A percentile compares a stretch with the other conserved stretches of the same genome.
Evolutionary conservation across 306 rosid species (phyloP).

Genomic region (Glycine soja): DNA sequence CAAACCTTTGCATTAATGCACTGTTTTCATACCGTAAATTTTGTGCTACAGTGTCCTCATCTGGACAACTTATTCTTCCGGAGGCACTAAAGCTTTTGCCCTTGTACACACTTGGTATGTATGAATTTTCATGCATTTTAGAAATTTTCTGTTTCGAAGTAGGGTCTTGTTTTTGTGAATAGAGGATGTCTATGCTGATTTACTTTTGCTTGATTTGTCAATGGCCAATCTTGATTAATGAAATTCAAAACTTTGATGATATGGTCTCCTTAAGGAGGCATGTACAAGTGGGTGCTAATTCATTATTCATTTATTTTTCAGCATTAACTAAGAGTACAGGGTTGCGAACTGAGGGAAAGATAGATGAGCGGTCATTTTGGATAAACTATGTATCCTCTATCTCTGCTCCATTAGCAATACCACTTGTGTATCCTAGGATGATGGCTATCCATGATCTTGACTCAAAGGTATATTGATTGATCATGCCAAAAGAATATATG

Average conservation of each 20-base stretch:
- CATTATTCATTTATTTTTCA: constrained; percentile 56
- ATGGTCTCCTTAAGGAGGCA: constrained; percentile 35
- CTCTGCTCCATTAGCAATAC: constrained; percentile 86
- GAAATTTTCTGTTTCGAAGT: constrained; percentile 34
- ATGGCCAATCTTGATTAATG: constrained; percentile 21
- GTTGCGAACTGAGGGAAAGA: constrained; percentile 81
- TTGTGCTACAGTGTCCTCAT: constrained; percentile 95
- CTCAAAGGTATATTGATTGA: constrained; percentile 65
- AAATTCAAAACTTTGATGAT: constrained; percentile 38
- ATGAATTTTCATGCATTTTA: constrained; percentile 32
- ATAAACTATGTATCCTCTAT: constrained; percentile 80
- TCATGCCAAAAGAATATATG: constrained; percentile 9
- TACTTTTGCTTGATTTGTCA: constrained; percentile 37
- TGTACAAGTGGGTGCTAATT: constrained; percentile 42
- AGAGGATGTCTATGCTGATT: constrained; percentile 23
- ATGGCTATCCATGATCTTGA: constrained; percentile 82
- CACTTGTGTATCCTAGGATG: constrained; percentile 97
- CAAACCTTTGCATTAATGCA: constrained; percentile 84
- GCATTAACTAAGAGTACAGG: constrained; percentile 91
- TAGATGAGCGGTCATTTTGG: constrained; percentile 95
- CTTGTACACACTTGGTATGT: constrained; percentile 86
- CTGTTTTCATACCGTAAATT: constrained; percentile 90
- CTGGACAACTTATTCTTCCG: constrained; percentile 98
- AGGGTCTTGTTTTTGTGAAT: constrained; percentile 32
- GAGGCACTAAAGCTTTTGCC: constrained; percentile 99